These are phyloP conservation scores for Singerocomus inundabilis DNA, from an alignment of 1,284 basidiomycete genomes.

Conservation along the genomic window DNA sequence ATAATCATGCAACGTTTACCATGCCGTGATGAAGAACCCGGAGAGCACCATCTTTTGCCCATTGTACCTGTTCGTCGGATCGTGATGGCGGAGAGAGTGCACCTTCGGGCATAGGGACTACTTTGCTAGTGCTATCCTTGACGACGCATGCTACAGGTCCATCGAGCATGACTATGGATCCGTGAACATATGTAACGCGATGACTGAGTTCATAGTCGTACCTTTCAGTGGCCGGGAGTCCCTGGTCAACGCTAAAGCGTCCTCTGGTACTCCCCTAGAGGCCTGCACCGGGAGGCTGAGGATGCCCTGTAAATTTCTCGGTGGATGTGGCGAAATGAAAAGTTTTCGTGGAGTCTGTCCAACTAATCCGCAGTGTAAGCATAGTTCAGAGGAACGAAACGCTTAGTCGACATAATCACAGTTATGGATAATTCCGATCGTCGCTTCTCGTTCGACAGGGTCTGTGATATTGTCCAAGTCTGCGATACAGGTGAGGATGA, in stretches of 20 bases:
- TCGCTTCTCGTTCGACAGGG: conserved; percentile 85
- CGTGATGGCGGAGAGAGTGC: conserved; percentile 58
- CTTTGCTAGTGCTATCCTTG: conserved; percentile 38
- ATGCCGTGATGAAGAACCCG: conserved; percentile 62
- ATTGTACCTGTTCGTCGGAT: conserved; percentile 69
- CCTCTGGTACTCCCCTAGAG: conserved; percentile 79
- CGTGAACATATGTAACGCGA: conserved; percentile 4
- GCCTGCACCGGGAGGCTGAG: conserved; percentile 67
- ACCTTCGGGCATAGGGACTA: conserved; percentile 65
- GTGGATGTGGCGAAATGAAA: conserved; percentile 82
- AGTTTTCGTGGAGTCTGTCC: conserved; percentile 90
- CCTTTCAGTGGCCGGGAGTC: conserved; percentile 60
- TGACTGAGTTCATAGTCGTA: conserved; percentile 27
- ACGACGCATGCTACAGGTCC: conserved; percentile 24
- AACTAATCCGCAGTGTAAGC: conserved; percentile 45
- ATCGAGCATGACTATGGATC: conserved; percentile 21
- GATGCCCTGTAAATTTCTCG: conserved; percentile 68
- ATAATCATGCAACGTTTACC: conserved; percentile 36
- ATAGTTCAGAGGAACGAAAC: background rate
- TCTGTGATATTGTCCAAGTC: conserved; percentile 86
- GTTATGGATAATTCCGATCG: conserved; percentile 94
- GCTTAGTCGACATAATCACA: conserved; percentile 48
- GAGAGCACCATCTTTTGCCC: conserved; percentile 55
- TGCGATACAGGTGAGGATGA: conserved; percentile 29
- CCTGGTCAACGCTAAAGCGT: conserved; percentile 62